A percentile compares a stretch with the other conserved stretches of the same genome.
These are phyloP conservation scores for Diaporthe sp. DNA, from an alignment of 2,329 filamentous ascomycete species.

Conservation along the genomic window DNA sequence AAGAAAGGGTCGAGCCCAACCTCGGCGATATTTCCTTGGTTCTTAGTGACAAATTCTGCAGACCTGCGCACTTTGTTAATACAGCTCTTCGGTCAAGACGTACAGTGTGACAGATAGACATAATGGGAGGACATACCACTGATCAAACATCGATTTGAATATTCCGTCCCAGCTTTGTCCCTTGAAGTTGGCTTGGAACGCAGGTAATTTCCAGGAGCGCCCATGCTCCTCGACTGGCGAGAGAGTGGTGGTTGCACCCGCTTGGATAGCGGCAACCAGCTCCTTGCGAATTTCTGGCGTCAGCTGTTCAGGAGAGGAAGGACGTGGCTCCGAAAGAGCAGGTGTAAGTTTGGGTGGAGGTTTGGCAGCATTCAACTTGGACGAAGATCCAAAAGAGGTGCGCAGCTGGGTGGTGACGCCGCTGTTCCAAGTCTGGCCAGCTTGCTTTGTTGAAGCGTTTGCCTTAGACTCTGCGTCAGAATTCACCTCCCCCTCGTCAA, in stretches of 20 bases:
- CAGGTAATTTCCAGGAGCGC: conserved; percentile 21
- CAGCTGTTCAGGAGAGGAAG: conserved; percentile 13
- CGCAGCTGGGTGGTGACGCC: conserved; percentile 44
- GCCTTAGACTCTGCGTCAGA: conserved; percentile 24
- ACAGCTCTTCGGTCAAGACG: background rate
- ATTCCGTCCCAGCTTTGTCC: conserved; percentile 39
- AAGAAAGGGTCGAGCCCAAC: conserved; percentile 32
- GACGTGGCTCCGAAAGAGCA: background rate
- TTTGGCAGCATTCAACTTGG: background rate
- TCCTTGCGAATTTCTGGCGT: conserved; percentile 27
- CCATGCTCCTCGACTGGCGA: conserved; percentile 8
- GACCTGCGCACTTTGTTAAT: conserved; percentile 2
- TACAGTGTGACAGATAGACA: background rate
- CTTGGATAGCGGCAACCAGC: conserved; percentile 28
- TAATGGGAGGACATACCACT: conserved; percentile 14
- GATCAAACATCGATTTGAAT: conserved; percentile 33
- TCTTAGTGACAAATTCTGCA: conserved; percentile 32
- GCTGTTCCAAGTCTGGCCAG: conserved; percentile 45
- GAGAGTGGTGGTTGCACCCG: background rate
- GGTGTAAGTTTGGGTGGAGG: background rate
- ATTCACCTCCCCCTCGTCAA: conserved; percentile 34
- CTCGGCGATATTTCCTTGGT: conserved; percentile 27
- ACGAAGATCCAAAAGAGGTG: conserved; percentile 39
- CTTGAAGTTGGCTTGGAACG: conserved; percentile 36
- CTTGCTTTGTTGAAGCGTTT: conserved; percentile 35